phyloP scores from a whole-genome alignment of 2,329 filamentous ascomycete species.

The Botrytis byssoidea region DNA sequence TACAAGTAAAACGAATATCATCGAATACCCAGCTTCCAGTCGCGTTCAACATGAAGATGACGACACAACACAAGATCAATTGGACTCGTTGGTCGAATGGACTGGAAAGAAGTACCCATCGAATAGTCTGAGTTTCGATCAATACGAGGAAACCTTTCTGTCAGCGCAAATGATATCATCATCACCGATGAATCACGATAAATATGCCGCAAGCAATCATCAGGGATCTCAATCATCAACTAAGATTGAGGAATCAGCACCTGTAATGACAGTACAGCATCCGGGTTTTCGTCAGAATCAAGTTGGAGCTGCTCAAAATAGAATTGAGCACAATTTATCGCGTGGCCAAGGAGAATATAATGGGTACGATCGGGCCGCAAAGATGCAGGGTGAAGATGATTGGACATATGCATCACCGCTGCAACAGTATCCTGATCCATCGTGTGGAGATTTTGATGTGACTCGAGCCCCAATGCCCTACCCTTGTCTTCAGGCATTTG shows the following conservation, averaged over 20 bases:
- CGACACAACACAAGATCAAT: background rate
- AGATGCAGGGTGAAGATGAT: background rate
- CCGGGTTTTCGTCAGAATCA: too few relatives aligned
- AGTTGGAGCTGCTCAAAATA: background rate
- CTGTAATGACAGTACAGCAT: rapidly evolving
- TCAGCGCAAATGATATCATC: background rate
- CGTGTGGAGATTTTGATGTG: rapidly evolving
- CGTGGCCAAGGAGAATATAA: rapidly evolving
- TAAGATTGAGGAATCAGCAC: rapidly evolving
- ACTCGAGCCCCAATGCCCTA: rapidly evolving
- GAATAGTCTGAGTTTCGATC: background rate
- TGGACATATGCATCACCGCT: background rate
- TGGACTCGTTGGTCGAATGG: background rate
- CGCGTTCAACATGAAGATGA: too few relatives aligned
- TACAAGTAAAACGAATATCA: rapidly evolving
- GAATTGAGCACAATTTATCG: background rate
- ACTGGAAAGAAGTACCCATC: background rate
- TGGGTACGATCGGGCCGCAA: too few relatives aligned
- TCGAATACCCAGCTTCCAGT: background rate
- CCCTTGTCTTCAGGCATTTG: background rate
- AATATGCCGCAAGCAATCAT: background rate
- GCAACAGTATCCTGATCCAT: background rate
- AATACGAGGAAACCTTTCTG: background rate
- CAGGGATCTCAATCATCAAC: background rate
- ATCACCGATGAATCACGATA: background rate